These are phyloP conservation scores for Rhizopus sp. DNA, from an alignment of 371 early-diverging fungal genomes.

Conservation along the genomic window DNA sequence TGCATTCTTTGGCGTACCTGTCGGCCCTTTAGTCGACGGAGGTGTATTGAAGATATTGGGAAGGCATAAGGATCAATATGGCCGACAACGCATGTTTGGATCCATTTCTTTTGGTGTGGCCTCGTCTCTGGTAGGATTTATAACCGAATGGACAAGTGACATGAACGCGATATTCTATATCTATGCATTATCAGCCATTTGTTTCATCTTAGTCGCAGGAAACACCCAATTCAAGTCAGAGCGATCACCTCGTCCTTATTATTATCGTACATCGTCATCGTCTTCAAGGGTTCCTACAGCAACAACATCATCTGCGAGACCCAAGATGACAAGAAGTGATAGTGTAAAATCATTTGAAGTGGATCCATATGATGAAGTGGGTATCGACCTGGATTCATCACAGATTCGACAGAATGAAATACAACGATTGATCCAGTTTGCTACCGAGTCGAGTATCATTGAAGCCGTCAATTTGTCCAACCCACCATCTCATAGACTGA, in stretches of 20 bases:
- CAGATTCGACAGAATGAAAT: constrained; percentile 50
- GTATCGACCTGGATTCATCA: constrained; percentile 28
- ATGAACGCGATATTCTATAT: constrained; percentile 56
- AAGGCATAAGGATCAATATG: constrained; percentile 52
- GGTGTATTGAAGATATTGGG: constrained; percentile 54
- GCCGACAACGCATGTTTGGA: constrained; percentile 57
- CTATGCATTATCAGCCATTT: constrained; percentile 46
- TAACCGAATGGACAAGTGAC: constrained; percentile 49
- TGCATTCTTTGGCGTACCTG: constrained; percentile 57
- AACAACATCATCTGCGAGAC: not conserved
- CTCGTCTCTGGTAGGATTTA: constrained; percentile 48
- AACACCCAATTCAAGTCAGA: constrained; percentile 52
- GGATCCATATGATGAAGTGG: constrained; percentile 37
- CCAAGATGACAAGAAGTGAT: not conserved
- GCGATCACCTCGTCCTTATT: constrained; percentile 17
- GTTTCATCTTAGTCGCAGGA: constrained; percentile 45
- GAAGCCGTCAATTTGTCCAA: constrained; percentile 54
- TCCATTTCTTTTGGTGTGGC: constrained; percentile 55
- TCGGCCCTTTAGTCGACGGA: constrained; percentile 53
- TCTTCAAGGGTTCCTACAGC: not conserved
- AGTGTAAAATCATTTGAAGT: constrained; percentile 35
- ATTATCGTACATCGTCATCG: not conserved
- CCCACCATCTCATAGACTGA: constrained; percentile 43
- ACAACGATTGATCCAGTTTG: constrained; percentile 52
- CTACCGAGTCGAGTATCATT: constrained; percentile 56